phyloP scores from a whole-genome alignment of 225 moss, liverwort and hornwort genomes.

The Lunularia cruciata region DNA sequence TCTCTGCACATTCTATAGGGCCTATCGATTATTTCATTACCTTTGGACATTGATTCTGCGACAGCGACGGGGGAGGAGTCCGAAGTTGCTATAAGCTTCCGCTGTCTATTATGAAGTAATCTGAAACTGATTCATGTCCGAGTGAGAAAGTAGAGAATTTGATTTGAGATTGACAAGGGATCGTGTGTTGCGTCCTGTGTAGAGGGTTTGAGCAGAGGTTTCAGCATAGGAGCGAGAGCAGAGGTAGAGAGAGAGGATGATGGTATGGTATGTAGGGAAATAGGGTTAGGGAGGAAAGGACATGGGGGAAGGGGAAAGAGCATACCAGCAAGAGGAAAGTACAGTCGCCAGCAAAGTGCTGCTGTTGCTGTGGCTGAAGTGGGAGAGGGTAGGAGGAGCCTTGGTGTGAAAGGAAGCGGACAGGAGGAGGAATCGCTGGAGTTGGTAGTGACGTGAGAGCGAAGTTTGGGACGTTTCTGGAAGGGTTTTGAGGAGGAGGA shows the following conservation, averaged over 20 bases:
- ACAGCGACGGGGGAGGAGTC: too few relatives aligned
- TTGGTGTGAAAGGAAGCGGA: background rate
- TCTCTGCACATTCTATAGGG: background rate
- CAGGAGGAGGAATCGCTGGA: background rate
- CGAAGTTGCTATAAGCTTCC: too few relatives aligned
- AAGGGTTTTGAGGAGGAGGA: background rate
- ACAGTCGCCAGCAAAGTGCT: background rate
- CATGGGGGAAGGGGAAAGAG: conserved; percentile 6
- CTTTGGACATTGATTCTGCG: too few relatives aligned
- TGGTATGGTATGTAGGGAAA: background rate
- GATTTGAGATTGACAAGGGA: too few relatives aligned
- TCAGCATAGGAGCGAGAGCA: background rate
- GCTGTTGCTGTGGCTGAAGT: background rate
- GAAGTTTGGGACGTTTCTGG: background rate
- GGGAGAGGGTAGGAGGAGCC: background rate
- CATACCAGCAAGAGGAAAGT: background rate
- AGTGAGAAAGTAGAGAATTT: background rate
- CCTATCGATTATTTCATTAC: too few relatives aligned
- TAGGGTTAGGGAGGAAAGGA: conserved; percentile 5
- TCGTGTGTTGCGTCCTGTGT: too few relatives aligned
- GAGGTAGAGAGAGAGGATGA: background rate
- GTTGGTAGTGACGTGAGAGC: conserved; percentile 5
- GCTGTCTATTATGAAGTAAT: background rate
- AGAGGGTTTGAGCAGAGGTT: too few relatives aligned
- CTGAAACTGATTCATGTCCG: background rate